These are phyloP conservation scores for Salix brachista DNA, from an alignment of 345 rosid genomes.

Conservation along the genomic window DNA sequence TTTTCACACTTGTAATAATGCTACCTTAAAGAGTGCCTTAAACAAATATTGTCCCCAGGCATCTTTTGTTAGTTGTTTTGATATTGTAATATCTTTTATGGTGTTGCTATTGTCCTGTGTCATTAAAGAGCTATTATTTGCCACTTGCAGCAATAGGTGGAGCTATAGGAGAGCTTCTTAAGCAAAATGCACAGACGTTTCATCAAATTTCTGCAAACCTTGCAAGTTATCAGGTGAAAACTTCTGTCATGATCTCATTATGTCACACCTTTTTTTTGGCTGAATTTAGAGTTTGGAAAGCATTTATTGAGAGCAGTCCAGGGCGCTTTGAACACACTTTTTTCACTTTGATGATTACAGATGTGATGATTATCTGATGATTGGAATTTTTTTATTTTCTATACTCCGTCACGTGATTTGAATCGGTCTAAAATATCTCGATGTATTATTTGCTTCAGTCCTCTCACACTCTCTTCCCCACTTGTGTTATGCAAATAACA, in stretches of 20 bases:
- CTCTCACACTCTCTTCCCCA: background rate
- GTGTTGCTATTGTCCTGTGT: background rate
- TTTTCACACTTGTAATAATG: too few relatives aligned
- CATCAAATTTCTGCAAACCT: slow-evolving; percentile 54
- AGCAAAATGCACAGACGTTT: slow-evolving; percentile 51
- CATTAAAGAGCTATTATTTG: slow-evolving; percentile 5
- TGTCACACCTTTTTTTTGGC: background rate
- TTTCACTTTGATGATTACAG: background rate
- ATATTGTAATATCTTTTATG: background rate
- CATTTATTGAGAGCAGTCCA: background rate
- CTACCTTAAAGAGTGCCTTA: too few relatives aligned
- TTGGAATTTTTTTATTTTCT: background rate
- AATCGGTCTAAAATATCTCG: background rate
- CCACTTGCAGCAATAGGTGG: slow-evolving; percentile 54
- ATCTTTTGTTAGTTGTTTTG: background rate
- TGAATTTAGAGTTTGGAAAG: background rate
- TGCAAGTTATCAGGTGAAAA: slow-evolving; percentile 36
- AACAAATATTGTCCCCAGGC: background rate
- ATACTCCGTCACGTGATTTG: too few relatives aligned
- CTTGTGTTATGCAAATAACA: background rate
- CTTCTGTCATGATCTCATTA: background rate
- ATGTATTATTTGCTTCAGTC: background rate
- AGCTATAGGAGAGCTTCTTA: slow-evolving; percentile 46
- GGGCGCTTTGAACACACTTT: background rate
- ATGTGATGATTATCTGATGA: background rate